Evolutionary conservation across 345 rosid genomes (phyloP).

Genomic region (Durio zibethinus): DNA sequence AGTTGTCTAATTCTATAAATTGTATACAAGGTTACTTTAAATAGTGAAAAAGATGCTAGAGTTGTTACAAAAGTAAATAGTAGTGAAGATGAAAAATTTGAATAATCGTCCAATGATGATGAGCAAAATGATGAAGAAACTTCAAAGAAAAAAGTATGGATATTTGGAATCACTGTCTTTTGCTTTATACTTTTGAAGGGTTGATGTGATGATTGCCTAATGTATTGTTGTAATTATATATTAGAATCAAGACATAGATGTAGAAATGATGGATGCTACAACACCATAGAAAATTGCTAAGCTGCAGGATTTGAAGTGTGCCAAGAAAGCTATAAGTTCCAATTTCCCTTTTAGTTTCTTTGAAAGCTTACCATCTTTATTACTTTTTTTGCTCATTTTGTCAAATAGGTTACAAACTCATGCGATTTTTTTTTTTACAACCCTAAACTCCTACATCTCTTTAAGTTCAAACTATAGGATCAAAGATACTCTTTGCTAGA

Average conservation of each 20-base stretch:
- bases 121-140: conserved; percentile 54
- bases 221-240: neutral
- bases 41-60: conserved; percentile 23
- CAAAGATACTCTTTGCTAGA: conserved; percentile 65
- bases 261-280: conserved; percentile 54
- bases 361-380: neutral
- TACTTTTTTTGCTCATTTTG: neutral
- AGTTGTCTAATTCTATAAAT: neutral
- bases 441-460: conserved; percentile 62
- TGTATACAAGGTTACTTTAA: conserved; percentile 23
- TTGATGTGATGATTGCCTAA: neutral
- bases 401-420: neutral
- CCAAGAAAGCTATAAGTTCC: conserved; percentile 37
- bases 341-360: neutral
- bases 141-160: conserved; percentile 45
- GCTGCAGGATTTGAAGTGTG: conserved; percentile 29
- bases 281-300: conserved; percentile 27
- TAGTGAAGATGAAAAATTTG: conserved; percentile 51
- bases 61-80: conserved; percentile 49
- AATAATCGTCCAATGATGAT: conserved; percentile 35
- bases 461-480: conserved; percentile 34
- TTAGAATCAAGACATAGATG: conserved; percentile 46
- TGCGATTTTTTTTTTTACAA: conserved; percentile 28
- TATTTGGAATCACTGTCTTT: neutral
- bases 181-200: neutral